Evolutionary conservation across 805 yeast species (phyloP), one percentile per base, ranked within the genome.

Genomic region (Ogataea angusta): DNA sequence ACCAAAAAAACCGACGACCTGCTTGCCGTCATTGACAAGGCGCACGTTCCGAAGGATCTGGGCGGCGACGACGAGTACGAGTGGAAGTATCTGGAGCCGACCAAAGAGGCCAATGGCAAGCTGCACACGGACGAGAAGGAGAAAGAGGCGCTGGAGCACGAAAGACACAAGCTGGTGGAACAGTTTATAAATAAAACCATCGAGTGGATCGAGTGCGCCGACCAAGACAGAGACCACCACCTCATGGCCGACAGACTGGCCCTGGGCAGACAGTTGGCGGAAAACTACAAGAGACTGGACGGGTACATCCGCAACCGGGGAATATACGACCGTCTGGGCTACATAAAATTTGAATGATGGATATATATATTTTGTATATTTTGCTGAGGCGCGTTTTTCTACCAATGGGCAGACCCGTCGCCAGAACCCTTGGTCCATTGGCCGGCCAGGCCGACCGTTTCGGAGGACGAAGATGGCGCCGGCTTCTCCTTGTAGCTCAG

Each of bases 251-350:
- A 79, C 40, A 82, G 80, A 57, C 68, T 78, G 12, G 61, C 63
- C 22, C 42, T 83, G 19, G 76, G 81, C 40, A 63, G 63, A 38
- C 64, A 74, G 45, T 57, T 91, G 35, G 67, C 82, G 7, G 65
- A 70, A 21, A 85, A 85, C 57, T 90, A 83, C 64, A 72, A 76
- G 57, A 60, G 66, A 35, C 63, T 86, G 40, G 98, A 93, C 57
- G 91, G 93, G 1, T 89, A 84, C 49, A 62, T 88, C 35, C 80
- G 99, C 62, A 78, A 83, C 30, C 80, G 89, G 49, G 79, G 89
- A 28, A 67, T 80, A 29, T 86, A 78, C 56, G 99, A 93, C 63
- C 76, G 95, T 54, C 69, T 74, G 41, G 90, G 93, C 2, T 49
- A 45, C 40, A 46, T 60, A 26, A 53, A 54, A 6, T 57, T 60